Conservation (phyloP, 2,329 filamentous ascomycete species). For the Tolypocladium tropicale region DNA sequence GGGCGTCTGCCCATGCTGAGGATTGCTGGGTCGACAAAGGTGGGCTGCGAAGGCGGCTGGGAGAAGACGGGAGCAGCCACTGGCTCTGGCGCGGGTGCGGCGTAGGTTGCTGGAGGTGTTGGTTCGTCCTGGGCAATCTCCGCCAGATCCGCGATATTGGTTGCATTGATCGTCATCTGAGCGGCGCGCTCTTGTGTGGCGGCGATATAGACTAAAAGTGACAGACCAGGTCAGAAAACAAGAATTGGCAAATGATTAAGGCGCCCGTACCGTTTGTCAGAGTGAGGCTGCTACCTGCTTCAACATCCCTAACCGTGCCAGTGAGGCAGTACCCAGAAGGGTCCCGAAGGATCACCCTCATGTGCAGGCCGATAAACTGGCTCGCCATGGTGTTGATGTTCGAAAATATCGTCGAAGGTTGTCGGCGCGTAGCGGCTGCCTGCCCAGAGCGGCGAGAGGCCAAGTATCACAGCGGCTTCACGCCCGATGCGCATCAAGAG, state of each 20-base stretch:
- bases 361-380: conserved; percentile 66
- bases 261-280: conserved; percentile 56
- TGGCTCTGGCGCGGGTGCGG: conserved; percentile 13
- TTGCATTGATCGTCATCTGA: conserved; percentile 34
- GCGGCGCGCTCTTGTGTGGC: conserved; percentile 30
- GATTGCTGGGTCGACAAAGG: conserved; percentile 76
- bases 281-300: conserved; percentile 55
- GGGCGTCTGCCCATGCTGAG: conserved; percentile 51
- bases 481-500: not conserved
- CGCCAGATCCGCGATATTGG: conserved; percentile 34
- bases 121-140: conserved; percentile 23
- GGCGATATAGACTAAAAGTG: conserved; percentile 26
- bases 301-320: conserved; percentile 61
- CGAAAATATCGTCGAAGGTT: not conserved
- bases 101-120: conserved; percentile 16
- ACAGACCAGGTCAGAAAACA: not conserved
- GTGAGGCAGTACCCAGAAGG: conserved; percentile 55
- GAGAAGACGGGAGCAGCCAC: conserved; percentile 14
- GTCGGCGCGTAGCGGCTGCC: not conserved
- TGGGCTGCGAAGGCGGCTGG: conserved; percentile 20
- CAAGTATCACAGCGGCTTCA: not conserved
- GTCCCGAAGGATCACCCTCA: conserved; percentile 60
- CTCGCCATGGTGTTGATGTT: conserved; percentile 31
- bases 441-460: not conserved
- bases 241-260: not conserved